A percentile compares a stretch with the other conserved stretches of the same genome.
phyloP scores from a whole-genome alignment of 192 early-diverging fungal species.

The Coemansia sp. region DNA sequence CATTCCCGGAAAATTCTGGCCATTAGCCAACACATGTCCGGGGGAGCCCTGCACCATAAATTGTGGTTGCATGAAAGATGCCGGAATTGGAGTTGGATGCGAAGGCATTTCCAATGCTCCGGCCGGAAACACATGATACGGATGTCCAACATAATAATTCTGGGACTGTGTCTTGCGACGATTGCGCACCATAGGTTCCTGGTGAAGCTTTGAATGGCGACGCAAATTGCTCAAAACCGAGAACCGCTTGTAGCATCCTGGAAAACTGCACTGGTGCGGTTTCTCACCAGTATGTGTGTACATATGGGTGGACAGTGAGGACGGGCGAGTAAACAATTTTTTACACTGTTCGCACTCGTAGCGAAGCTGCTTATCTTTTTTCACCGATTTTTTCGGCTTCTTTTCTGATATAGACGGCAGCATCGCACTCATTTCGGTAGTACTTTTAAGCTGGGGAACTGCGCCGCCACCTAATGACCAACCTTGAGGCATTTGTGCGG shows the following conservation, averaged over 20 bases:
- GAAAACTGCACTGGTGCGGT: slow-evolving; percentile 62
- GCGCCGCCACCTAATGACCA: background rate
- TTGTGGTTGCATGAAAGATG: background rate
- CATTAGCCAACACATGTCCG: background rate
- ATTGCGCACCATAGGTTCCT: slow-evolving; percentile 11
- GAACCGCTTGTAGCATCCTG: slow-evolving; percentile 65
- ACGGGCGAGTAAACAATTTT: slow-evolving; percentile 70
- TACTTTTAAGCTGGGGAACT: background rate
- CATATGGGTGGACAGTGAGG: slow-evolving; percentile 66
- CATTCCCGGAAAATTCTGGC: background rate
- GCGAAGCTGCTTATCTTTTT: slow-evolving; percentile 25
- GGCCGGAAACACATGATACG: slow-evolving; percentile 4
- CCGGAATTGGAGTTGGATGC: background rate
- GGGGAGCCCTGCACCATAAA: background rate
- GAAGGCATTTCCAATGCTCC: slow-evolving; percentile 4
- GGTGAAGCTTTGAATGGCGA: slow-evolving; percentile 57
- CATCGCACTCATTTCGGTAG: background rate
- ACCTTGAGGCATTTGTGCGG: background rate
- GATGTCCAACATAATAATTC: background rate
- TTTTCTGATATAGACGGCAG: background rate
- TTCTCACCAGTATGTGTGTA: slow-evolving; percentile 77
- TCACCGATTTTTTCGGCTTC: background rate
- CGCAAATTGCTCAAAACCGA: slow-evolving; percentile 74
- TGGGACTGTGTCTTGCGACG: slow-evolving; percentile 3
- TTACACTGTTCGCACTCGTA: slow-evolving; percentile 63